phyloP scores from a whole-genome alignment of 1,284 basidiomycete genomes.

The Boletus sp. region DNA sequence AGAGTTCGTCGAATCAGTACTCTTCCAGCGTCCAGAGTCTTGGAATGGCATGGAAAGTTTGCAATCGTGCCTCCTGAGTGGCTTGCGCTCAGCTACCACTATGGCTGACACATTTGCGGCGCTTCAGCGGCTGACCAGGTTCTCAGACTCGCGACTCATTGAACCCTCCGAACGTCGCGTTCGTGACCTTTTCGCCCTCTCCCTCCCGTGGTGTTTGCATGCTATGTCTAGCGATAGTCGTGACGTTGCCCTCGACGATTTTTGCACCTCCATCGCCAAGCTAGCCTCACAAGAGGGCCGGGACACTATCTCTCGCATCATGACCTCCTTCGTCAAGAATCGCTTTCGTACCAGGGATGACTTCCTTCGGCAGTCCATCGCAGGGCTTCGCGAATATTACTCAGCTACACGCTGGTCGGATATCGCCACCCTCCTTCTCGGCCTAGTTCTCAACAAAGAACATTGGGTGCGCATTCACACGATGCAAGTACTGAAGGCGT shows the following conservation, averaged over 20 bases:
- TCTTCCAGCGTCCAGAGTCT: conserved; percentile 65
- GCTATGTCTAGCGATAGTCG: conserved; percentile 67
- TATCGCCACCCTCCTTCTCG: conserved; percentile 78
- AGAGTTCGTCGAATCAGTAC: conserved; percentile 57
- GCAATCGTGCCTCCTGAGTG: conserved; percentile 75
- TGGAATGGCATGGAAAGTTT: conserved; percentile 71
- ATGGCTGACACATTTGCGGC: conserved; percentile 67
- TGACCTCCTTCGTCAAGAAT: conserved; percentile 83
- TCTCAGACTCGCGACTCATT: conserved; percentile 65
- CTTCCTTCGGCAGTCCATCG: conserved; percentile 86
- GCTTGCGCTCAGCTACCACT: conserved; percentile 77
- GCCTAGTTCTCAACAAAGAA: conserved; percentile 82
- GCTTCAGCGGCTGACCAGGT: conserved; percentile 61
- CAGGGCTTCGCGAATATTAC: conserved; percentile 82
- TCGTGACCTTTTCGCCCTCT: conserved; percentile 78
- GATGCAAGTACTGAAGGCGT: conserved; percentile 85
- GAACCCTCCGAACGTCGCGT: conserved; percentile 73
- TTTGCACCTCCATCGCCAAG: conserved; percentile 71
- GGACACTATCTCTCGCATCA: conserved; percentile 77
- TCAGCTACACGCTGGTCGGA: conserved; percentile 66
- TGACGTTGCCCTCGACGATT: conserved; percentile 60
- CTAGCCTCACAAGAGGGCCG: conserved; percentile 73
- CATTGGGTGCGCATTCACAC: conserved; percentile 80
- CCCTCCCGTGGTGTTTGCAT: conserved; percentile 87
- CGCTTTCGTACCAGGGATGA: conserved; percentile 93